A percentile compares a stretch with the other conserved stretches of the same genome.
phyloP scores from a whole-genome alignment of 2,329 filamentous ascomycete genomes.

The Clarireedia paspali region DNA sequence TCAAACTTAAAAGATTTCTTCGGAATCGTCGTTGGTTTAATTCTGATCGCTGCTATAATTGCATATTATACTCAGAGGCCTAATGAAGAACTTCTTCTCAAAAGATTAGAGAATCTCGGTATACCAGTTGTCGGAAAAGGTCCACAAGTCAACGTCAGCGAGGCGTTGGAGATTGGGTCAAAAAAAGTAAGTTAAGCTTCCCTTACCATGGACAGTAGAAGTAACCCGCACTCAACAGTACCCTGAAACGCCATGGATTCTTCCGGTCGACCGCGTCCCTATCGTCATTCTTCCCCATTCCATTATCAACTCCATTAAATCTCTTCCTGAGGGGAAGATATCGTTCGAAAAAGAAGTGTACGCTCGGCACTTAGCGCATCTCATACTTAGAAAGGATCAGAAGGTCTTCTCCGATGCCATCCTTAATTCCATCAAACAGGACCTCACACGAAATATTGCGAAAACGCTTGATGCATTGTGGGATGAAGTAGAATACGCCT shows the following conservation, averaged over 20 bases:
- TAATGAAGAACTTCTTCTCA: background rate
- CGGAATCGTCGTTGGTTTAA: background rate
- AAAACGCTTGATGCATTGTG: slow-evolving; percentile 17
- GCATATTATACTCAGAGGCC: background rate
- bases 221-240: background rate
- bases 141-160: slow-evolving; percentile 1
- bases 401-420: slow-evolving; percentile 2
- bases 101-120: background rate
- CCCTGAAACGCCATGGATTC: background rate
- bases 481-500: slow-evolving; percentile 19
- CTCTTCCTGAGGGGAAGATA: background rate
- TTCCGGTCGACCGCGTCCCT: slow-evolving; percentile 1
- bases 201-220: no score
- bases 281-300: slow-evolving; percentile 1
- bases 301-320: background rate
- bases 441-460: slow-evolving; percentile 22
- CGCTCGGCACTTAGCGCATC: background rate
- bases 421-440: slow-evolving; percentile 16
- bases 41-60: background rate
- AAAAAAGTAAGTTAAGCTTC: background rate
- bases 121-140: background rate
- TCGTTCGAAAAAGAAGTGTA: slow-evolving; percentile 3
- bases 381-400: background rate
- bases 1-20: background rate
- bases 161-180: background rate